Conservation (phyloP, 2,329 filamentous ascomycete genomes). For the Drechslera avenae region DNA sequence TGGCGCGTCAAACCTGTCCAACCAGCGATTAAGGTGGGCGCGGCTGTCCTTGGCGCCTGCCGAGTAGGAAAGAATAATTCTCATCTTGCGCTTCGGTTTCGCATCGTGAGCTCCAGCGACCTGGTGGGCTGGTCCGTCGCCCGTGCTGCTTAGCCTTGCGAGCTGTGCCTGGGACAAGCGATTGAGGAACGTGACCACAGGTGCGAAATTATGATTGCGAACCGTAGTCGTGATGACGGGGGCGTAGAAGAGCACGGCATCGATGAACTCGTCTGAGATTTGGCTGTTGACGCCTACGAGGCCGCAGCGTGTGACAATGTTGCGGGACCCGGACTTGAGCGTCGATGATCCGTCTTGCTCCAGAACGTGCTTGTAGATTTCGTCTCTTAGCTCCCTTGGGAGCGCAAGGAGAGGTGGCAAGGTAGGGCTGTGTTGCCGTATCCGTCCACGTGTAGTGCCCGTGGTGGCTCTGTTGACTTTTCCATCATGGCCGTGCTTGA, state of each 20-base stretch:
- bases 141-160: neutral
- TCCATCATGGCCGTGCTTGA: neutral
- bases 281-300: slow-evolving; percentile 19
- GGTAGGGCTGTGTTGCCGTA: neutral
- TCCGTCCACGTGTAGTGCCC: neutral
- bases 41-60: slow-evolving; percentile 9
- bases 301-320: slow-evolving; percentile 16
- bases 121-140: too few relatives aligned
- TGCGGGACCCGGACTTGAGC: slow-evolving; percentile 5
- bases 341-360: neutral
- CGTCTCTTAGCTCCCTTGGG: slow-evolving; percentile 24
- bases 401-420: slow-evolving; percentile 16
- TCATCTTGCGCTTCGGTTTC: slow-evolving; percentile 7
- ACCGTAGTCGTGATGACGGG: slow-evolving; percentile 18
- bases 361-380: slow-evolving; percentile 24
- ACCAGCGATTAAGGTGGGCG: slow-evolving; percentile 17
- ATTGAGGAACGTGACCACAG: slow-evolving; percentile 24
- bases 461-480: neutral
- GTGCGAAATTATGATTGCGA: slow-evolving; percentile 24
- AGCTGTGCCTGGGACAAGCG: slow-evolving; percentile 20
- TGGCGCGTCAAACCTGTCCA: slow-evolving; percentile 14
- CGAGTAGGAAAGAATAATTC: slow-evolving; percentile 9
- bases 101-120: neutral
- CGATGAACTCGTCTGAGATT: slow-evolving; percentile 18
- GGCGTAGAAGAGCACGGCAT: slow-evolving; percentile 19